These are phyloP conservation scores for Debaryomyces udenii DNA, from an alignment of 1,139 yeast species.

Conservation along the genomic window DNA sequence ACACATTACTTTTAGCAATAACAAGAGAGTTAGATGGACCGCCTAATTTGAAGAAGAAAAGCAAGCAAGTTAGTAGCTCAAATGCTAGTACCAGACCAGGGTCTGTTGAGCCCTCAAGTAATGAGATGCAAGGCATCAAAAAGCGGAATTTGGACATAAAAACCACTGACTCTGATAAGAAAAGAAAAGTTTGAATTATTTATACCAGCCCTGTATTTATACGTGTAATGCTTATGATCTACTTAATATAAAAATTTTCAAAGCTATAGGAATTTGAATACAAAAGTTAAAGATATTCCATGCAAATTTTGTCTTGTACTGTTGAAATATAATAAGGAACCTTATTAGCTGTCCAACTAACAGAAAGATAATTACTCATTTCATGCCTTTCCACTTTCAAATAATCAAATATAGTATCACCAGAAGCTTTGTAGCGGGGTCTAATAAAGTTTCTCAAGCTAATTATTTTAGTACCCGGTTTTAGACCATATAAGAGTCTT, in stretches of 20 bases:
- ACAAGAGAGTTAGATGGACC: constrained; percentile 81
- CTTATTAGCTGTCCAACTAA: constrained; percentile 89
- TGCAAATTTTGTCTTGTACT: constrained; percentile 48
- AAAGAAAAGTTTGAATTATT: constrained; percentile 6
- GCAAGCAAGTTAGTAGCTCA: constrained; percentile 19
- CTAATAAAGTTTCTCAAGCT: constrained; percentile 76
- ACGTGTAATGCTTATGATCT: too few species aligned
- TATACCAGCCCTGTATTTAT: too few species aligned
- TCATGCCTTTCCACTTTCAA: constrained; percentile 65
- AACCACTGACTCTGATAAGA: not conserved
- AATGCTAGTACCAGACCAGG: constrained; percentile 36
- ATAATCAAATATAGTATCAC: constrained; percentile 63
- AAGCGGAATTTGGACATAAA: not conserved
- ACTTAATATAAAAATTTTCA: too few species aligned
- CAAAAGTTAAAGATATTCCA: constrained; percentile 26
- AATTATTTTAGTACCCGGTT: constrained; percentile 76
- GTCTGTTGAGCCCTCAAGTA: constrained; percentile 34
- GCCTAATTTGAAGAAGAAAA: constrained; percentile 24
- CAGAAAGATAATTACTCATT: constrained; percentile 68
- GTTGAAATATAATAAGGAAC: constrained; percentile 81
- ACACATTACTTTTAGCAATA: constrained; percentile 75
- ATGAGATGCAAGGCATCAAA: constrained; percentile 1
- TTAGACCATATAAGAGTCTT: constrained; percentile 60
- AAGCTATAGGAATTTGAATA: too few species aligned
- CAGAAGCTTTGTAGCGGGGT: constrained; percentile 55